These are phyloP conservation scores for Xerocomus minutiporus DNA, from an alignment of 1,284 basidiomycete species.

Conservation along the genomic window DNA sequence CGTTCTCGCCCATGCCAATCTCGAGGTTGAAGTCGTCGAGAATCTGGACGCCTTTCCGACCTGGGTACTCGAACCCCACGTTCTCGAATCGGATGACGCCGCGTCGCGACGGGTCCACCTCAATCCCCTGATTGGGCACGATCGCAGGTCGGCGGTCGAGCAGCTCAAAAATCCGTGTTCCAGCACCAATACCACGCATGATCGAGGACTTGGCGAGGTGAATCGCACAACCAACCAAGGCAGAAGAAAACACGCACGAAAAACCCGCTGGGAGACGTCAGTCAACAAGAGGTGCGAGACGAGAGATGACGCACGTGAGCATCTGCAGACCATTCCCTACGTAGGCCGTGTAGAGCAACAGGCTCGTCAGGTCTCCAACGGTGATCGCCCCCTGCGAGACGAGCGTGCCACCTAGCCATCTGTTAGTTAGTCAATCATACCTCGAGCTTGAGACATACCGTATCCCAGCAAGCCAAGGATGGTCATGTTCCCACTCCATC, in stretches of 20 bases:
- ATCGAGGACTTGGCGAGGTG: constrained; percentile 57
- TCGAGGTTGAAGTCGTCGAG: constrained; percentile 77
- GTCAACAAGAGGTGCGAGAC: neutral
- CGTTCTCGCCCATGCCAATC: constrained; percentile 77
- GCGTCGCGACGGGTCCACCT: constrained; percentile 50
- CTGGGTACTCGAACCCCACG: constrained; percentile 85
- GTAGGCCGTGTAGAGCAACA: constrained; percentile 91
- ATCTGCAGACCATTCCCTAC: constrained; percentile 78
- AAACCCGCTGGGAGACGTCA: constrained; percentile 26
- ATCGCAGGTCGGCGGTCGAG: constrained; percentile 78
- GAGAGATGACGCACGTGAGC: constrained; percentile 58
- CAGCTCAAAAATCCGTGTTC: constrained; percentile 88
- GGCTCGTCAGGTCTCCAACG: constrained; percentile 85
- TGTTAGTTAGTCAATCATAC: neutral
- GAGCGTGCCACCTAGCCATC: constrained; percentile 71
- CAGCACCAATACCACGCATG: constrained; percentile 91
- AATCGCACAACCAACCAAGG: neutral
- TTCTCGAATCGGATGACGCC: constrained; percentile 76
- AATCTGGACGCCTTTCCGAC: constrained; percentile 71
- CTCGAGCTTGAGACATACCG: constrained; percentile 43
- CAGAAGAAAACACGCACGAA: constrained; percentile 35
- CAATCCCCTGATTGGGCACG: constrained; percentile 56
- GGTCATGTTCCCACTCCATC: constrained; percentile 93
- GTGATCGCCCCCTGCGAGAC: constrained; percentile 86
- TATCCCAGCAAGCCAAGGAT: constrained; percentile 88